Percentiles rank a stretch among this genome's conserved stretches.
phyloP scores from a whole-genome alignment of 805 yeast species.

The Suhomyces sp. region DNA sequence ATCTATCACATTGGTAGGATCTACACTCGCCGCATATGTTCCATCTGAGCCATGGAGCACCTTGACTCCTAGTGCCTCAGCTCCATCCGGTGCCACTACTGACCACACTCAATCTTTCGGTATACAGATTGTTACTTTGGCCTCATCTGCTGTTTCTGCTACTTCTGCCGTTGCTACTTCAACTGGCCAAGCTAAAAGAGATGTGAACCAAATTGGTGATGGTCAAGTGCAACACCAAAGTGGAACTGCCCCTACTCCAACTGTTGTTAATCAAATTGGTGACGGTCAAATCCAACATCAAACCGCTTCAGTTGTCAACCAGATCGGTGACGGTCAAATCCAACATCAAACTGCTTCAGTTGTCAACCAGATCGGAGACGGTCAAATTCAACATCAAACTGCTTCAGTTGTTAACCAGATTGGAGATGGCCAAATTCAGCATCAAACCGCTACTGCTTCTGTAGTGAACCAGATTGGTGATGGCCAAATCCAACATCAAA shows the following conservation, averaged over 20 bases:
- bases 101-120: constrained; percentile 60
- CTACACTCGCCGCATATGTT: constrained; percentile 51
- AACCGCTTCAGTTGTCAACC: constrained; percentile 22
- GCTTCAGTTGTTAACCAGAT: constrained; percentile 38
- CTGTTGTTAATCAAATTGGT: constrained; percentile 45
- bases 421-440: constrained; percentile 48
- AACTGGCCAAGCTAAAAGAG: constrained; percentile 17
- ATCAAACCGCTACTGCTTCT: constrained; percentile 22
- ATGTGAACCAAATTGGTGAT: constrained; percentile 40
- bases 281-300: constrained; percentile 49
- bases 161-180: constrained; percentile 20
- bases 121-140: constrained; percentile 58
- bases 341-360: constrained; percentile 23
- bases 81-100: constrained; percentile 37
- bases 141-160: constrained; percentile 29
- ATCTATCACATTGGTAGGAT: constrained; percentile 42
- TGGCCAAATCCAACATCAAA: constrained; percentile 30
- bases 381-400: constrained; percentile 51
- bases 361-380: constrained; percentile 44
- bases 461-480: constrained; percentile 24
- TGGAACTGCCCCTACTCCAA: constrained; percentile 44
- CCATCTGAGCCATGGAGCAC: constrained; percentile 28
- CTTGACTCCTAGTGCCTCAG: constrained; percentile 30
- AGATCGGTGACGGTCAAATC: constrained; percentile 26
- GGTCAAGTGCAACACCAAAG: constrained; percentile 56